Evolutionary conservation across 2,329 filamentous ascomycete genomes (phyloP).

Genomic region (Graphilbum fragrans): DNA sequence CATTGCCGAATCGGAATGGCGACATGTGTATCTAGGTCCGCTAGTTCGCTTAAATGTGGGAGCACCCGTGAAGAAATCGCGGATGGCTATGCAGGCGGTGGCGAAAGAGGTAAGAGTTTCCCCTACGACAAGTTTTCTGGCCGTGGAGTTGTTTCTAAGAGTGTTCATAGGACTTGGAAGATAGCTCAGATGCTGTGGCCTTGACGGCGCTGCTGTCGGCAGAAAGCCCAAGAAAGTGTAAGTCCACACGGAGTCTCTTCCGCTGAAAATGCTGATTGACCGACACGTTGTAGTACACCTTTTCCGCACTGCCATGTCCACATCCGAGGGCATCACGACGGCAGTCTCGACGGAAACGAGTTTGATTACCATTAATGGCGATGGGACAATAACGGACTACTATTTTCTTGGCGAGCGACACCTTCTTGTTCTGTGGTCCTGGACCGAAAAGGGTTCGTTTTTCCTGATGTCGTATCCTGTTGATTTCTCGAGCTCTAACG

Average conservation of each 20-base stretch:
- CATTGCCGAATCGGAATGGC: constrained; percentile 57
- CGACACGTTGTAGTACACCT: constrained; percentile 35
- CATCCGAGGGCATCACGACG: constrained; percentile 48
- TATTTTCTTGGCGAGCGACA: constrained; percentile 54
- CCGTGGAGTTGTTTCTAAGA: background rate
- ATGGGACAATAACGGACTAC: constrained; percentile 41
- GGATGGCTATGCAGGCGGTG: constrained; percentile 42
- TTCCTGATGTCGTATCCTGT: background rate
- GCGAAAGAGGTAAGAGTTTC: constrained; percentile 16
- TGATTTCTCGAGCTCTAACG: background rate
- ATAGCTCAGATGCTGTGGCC: constrained; percentile 19
- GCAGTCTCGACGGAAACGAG: constrained; percentile 24
- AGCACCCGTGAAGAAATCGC: constrained; percentile 34
- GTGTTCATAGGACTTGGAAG: constrained; percentile 14
- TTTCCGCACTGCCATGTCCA: constrained; percentile 38
- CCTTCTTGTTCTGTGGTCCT: constrained; percentile 47
- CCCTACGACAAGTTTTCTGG: too few species aligned
- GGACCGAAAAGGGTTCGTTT: constrained; percentile 12
- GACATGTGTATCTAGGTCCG: constrained; percentile 55
- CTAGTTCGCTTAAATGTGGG: constrained; percentile 32
- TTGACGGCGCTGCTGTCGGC: constrained; percentile 18
- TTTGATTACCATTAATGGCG: constrained; percentile 25
- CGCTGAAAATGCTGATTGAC: background rate
- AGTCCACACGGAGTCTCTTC: constrained; percentile 3
- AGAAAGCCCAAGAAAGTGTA: constrained; percentile 24